phyloP scores from a whole-genome alignment of 2,329 filamentous ascomycete species.

The Neonectria neomacrospora region DNA sequence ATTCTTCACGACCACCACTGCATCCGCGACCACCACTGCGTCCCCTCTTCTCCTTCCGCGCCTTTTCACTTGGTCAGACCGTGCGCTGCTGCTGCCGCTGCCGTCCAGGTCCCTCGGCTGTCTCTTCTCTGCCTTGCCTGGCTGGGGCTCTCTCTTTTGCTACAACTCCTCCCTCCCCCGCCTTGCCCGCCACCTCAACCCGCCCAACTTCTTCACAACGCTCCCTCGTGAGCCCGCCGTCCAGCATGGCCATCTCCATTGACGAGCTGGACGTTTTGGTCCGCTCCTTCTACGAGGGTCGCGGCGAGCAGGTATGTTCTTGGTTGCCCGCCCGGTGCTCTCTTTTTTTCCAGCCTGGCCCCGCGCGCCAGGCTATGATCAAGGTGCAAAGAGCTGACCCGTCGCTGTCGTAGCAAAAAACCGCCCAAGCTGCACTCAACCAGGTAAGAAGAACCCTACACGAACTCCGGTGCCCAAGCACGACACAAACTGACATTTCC shows the following conservation, averaged over 20 bases:
- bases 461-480: background rate
- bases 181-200: slow-evolving; percentile 44
- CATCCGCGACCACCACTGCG: slow-evolving; percentile 2
- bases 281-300: slow-evolving; percentile 96
- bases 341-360: slow-evolving; percentile 32
- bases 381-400: slow-evolving; percentile 33
- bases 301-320: slow-evolving; percentile 83
- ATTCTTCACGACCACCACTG: slow-evolving; percentile 1
- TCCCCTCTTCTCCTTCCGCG: slow-evolving; percentile 14
- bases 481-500: slow-evolving; percentile 33
- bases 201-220: slow-evolving; percentile 42
- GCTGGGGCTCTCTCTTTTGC: slow-evolving; percentile 42
- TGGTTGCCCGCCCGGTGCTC: slow-evolving; percentile 7
- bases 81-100: slow-evolving; percentile 40
- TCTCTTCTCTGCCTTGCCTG: slow-evolving; percentile 38
- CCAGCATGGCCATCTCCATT: slow-evolving; percentile 77
- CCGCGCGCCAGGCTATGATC: slow-evolving; percentile 29
- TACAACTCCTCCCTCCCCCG: slow-evolving; percentile 44
- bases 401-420: slow-evolving; percentile 80
- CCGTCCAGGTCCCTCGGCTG: slow-evolving; percentile 28
- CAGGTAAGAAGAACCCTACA: slow-evolving; percentile 70
- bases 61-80: slow-evolving; percentile 17
- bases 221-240: slow-evolving; percentile 41
- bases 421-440: slow-evolving; percentile 91
- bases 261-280: slow-evolving; percentile 96